Percentiles rank a stretch among this genome's conserved stretches.
Evolutionary conservation across 2,329 filamentous ascomycete species (phyloP).

Genomic region (Atkinsonella hypoxylon): DNA sequence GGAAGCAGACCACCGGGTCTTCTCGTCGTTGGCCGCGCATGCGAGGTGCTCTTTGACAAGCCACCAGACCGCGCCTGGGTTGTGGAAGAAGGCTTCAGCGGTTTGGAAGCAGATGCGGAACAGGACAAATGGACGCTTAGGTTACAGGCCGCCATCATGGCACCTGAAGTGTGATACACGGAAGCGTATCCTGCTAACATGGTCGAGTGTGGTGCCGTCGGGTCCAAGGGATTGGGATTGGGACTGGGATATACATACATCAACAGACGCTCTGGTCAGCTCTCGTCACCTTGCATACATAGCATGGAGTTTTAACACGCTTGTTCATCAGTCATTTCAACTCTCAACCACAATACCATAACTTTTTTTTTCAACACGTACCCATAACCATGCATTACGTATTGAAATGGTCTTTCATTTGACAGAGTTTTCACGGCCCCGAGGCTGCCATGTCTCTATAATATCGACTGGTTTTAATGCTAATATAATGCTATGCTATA

Average conservation of each 20-base stretch:
- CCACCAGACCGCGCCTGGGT: slow-evolving; percentile 56
- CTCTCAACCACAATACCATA: too few relatives aligned
- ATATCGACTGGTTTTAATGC: background rate
- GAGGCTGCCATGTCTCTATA: background rate
- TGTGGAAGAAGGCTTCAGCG: slow-evolving; percentile 78
- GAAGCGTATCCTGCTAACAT: background rate
- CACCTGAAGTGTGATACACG: background rate
- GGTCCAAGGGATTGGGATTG: background rate
- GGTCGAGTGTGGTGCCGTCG: background rate
- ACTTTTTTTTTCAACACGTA: too few relatives aligned
- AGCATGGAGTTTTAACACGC: too few relatives aligned
- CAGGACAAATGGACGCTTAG: slow-evolving; percentile 1
- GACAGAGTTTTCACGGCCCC: background rate
- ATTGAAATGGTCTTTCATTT: too few relatives aligned
- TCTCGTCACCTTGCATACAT: too few relatives aligned
- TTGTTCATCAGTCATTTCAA: too few relatives aligned
- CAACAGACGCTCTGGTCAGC: too few relatives aligned
- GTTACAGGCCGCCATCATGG: background rate
- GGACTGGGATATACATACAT: background rate
- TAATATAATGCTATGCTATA: slow-evolving; percentile 4
- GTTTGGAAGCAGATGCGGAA: slow-evolving; percentile 55
- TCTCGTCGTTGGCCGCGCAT: slow-evolving; percentile 74
- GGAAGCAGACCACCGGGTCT: slow-evolving; percentile 83
- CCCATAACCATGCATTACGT: too few relatives aligned
- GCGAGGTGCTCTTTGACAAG: slow-evolving; percentile 57